Evolutionary conservation across 306 rosid species (phyloP), one percentile per base, ranked within the genome.

Genomic region (Begonia fuchsioides): DNA sequence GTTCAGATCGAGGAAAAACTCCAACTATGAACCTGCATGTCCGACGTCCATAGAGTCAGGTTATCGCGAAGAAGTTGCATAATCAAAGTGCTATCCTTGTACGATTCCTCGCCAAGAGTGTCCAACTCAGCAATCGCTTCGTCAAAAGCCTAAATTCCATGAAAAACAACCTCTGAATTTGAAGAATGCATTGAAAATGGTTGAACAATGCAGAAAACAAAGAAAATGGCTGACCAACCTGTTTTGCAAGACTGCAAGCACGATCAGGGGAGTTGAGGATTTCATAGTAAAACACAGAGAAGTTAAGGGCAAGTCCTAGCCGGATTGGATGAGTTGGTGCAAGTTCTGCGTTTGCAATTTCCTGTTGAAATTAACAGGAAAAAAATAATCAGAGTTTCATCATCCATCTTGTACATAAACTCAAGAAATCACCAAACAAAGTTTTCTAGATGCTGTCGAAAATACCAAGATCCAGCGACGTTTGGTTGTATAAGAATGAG

Each of bases 31-130:
- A 92, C 99, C 96, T 92, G 99, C 99, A 92, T 92, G 71, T 92
- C 99, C 10, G 96, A 92, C 53, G 96, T 92, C 96, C 99, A 92
- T 11, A 92, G 87, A 49, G 99, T 92, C 63, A 92, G 94, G 76
- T 92, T 92, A 43, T 92, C 99, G 47, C 99, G 99, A 43, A 92
- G 99, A 59, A 92, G 88, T 68, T 92, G 96, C 99, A 92, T 92
- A 62, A 92, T 92, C 94, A 92, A 77, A 66, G 99, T 92, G 75
- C 96, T 92, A 56, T 92, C 96, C 82, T 92, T 92, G 81, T 92
- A 92, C 0, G 96, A 92, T 61, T 92, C 99, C 75, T 92, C 99
- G 32, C 99, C 99, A 20, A 92, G 72, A 54, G 96, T 92, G 65
- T 92, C 99, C 77, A 86, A 80, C 69, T 86, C 99, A 14, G 96